These are phyloP conservation scores for Agrostemma githago DNA, from an alignment of 148 eudicot genomes.

Conservation along the genomic window DNA sequence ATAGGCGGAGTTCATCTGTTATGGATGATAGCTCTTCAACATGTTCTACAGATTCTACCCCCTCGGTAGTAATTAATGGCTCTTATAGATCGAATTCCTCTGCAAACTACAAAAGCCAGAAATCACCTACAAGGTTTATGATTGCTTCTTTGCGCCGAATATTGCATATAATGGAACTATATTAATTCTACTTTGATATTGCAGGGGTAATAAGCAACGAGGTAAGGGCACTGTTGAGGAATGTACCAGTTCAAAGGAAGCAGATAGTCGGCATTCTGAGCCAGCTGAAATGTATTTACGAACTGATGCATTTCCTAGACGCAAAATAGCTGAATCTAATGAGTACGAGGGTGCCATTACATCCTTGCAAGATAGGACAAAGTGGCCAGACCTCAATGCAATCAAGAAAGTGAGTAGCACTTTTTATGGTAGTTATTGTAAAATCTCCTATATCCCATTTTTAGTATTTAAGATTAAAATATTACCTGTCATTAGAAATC, in stretches of 20 bases:
- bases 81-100: constrained; percentile 39
- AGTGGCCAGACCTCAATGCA: constrained; percentile 47
- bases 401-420: constrained; percentile 47
- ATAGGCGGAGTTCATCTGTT: constrained; percentile 41
- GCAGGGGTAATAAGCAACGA: constrained; percentile 55
- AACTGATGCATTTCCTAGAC: constrained; percentile 37
- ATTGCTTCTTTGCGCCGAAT: background rate
- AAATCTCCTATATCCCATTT: background rate
- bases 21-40: constrained; percentile 88
- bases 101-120: constrained; percentile 40
- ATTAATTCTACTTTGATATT: constrained; percentile 15
- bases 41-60: constrained; percentile 73
- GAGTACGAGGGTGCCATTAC: constrained; percentile 38
- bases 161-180: background rate
- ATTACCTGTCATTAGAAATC: background rate
- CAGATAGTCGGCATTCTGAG: constrained; percentile 36
- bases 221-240: constrained; percentile 38
- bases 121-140: constrained; percentile 54
- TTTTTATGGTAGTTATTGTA: background rate
- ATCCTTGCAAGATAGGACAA: constrained; percentile 43
- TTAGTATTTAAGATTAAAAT: background rate
- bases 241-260: constrained; percentile 38
- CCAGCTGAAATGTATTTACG: constrained; percentile 28
- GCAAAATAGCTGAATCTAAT: constrained; percentile 31
- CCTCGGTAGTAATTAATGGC: constrained; percentile 48